Base-by-base conservation (phyloP, 176 grass and related monocot species). In the Bothriochloa decipiens region DNA sequence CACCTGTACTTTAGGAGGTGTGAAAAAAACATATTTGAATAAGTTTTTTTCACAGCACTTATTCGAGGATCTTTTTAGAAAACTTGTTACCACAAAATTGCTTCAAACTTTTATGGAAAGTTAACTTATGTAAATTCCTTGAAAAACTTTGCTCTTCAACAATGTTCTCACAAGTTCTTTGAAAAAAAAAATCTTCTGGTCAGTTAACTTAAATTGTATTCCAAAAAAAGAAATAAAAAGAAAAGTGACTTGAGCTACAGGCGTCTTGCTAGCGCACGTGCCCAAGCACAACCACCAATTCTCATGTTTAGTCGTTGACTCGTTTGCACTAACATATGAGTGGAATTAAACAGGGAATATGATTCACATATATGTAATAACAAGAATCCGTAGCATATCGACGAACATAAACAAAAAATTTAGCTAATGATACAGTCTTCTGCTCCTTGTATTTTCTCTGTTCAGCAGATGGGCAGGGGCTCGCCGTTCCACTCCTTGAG, bases 401-500 rank as follows among this genome's bases (percentile, higher is more conserved):
- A 40, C 39, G 39, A 40, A 40, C 39, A 40, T 40, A 8, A 40
- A 40, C 7, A 40, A 40, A 40, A 40, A 40, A 6, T 6, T 40
- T 40, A 40, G 39, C 6, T 40, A 40, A 40, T 7, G 36, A 40
- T 40, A 40, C 5, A 40, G 5, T 40, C 39, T 40, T 40, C 39
- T 40, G 39, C 39, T 40, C 5, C 39, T 40, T 7, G 39, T 40
- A 8, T 40, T 40, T 18, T 25, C 28, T 11, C 22, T 35, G 58
- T 35, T 87, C 63, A 87, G 36, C 77, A 68, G 25, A 86, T 43
- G 23, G 85, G 85, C 60, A 86, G 60, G 0, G 85, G 85, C 70
- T 86, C 70, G 60, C 85, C 77, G 60, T 86, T 75, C 85, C 85
- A 86, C 33, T 86, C 85, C 60, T 68, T 86, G 69, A 86, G 84